Base-by-base conservation (phyloP, 306 rosid species). In the Hippophae rhamnoides region DNA sequence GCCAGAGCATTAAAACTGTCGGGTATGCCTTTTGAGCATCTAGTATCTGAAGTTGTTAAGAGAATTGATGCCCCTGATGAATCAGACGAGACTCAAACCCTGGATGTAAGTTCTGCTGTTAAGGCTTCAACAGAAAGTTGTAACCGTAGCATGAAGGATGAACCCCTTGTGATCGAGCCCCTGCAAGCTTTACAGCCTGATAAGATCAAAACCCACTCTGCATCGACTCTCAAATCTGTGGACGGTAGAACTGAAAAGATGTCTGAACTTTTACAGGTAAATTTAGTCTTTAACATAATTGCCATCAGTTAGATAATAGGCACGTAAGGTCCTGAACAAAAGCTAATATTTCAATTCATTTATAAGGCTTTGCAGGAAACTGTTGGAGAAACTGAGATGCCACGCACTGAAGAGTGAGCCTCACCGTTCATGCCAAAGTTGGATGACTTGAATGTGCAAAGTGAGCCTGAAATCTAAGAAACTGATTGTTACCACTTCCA, bases 201-300 rank as follows among this genome's bases (percentile, higher is more conserved):
- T 61, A 2, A 31, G 38, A 76, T 56, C 56, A 59, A 55, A 55
- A 74, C 63, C 51, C 72, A 67, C 40, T 41, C 74, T 0, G 10
- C 41, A 52, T 52, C 84, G 23, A 61, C 70, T 69, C 54, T 77
- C 44, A 73, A 66, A 57, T 67, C 83, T 48, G 45, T 58, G 38
- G 71, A 60, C 47, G 47, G 57, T 46, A 77, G 72, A 71, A 78
- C 77, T 63, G 81, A 79, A 41, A 78, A 72, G 76, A 79, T 87
- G 89, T 74, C 78, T 7, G 85, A 83, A 73, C 77, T 81, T 27
- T 76, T 84, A 67, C 95, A 92, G 96, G 98, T 92, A 85, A 62
- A 57, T 60, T 31, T 31, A 18, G 23, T 18, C 23, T 18, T 18
- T 53, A n/a, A 10, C 54, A 64, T n/a, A 47, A 47, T 43, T 42